Conservation (phyloP, 2,329 filamentous ascomycete genomes). For the Claviceps lovelessii region DNA sequence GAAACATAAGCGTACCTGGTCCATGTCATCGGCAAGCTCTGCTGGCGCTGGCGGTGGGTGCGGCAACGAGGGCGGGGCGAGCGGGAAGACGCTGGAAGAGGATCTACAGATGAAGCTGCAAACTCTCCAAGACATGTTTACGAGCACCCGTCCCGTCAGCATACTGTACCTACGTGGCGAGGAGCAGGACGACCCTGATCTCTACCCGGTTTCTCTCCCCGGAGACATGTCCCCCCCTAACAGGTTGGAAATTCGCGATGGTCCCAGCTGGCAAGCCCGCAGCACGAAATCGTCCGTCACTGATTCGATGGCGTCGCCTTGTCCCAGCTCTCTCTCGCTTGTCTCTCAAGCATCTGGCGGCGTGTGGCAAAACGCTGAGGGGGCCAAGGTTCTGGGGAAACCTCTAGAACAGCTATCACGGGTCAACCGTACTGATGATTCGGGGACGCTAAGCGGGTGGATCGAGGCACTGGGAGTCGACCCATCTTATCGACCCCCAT, state of each 20-base stretch:
- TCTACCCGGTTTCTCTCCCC: slow-evolving; percentile 59
- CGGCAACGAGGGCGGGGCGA: slow-evolving; percentile 21
- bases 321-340: slow-evolving; percentile 50
- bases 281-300: slow-evolving; percentile 44
- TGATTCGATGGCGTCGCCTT: slow-evolving; percentile 50
- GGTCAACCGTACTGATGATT: slow-evolving; percentile 40
- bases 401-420: slow-evolving; percentile 39
- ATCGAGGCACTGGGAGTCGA: slow-evolving; percentile 92
- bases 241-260: slow-evolving; percentile 33
- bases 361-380: slow-evolving; percentile 43
- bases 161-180: slow-evolving; percentile 65
- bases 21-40: slow-evolving; percentile 68
- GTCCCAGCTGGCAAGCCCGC: slow-evolving; percentile 34
- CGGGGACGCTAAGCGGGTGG: slow-evolving; percentile 60
- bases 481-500: slow-evolving; percentile 63
- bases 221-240: slow-evolving; percentile 51
- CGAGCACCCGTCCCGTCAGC: slow-evolving; percentile 65
- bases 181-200: slow-evolving; percentile 65
- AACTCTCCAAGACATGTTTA: slow-evolving; percentile 76
- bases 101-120: slow-evolving; percentile 68
- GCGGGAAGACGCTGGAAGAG: slow-evolving; percentile 47
- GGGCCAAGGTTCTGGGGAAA: slow-evolving; percentile 29
- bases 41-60: slow-evolving; percentile 25
- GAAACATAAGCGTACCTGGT: slow-evolving; percentile 92
- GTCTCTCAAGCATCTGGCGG: slow-evolving; percentile 38